phyloP scores from a whole-genome alignment of 768 basidiomycete species.

The Thelephora ganbajun region DNA sequence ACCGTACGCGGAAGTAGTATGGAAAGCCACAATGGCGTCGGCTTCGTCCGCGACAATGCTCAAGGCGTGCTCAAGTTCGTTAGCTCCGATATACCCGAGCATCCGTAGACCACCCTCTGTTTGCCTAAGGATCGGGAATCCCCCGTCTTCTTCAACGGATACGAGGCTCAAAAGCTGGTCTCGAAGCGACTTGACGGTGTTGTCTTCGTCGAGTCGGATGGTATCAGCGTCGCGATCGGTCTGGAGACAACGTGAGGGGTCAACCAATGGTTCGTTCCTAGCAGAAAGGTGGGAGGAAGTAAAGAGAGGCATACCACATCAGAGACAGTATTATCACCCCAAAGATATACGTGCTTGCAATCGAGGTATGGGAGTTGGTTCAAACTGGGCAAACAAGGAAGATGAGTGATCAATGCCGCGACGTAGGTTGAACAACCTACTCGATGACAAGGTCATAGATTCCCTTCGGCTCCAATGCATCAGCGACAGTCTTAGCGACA shows the following conservation, averaged over 20 bases:
- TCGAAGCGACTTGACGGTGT: slow-evolving; percentile 67
- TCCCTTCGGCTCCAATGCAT: slow-evolving; percentile 80
- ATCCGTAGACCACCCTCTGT: slow-evolving; percentile 43
- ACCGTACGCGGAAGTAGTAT: slow-evolving; percentile 25
- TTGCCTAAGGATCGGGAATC: slow-evolving; percentile 72
- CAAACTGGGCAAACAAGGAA: slow-evolving; percentile 26
- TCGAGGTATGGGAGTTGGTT: slow-evolving; percentile 88
- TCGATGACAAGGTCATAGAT: slow-evolving; percentile 97
- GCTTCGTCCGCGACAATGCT: slow-evolving; percentile 72
- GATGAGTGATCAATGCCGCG: not conserved
- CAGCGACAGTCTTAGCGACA: slow-evolving; percentile 83
- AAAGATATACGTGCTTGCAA: slow-evolving; percentile 78
- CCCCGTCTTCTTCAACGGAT: slow-evolving; percentile 58
- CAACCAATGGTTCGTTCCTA: not conserved
- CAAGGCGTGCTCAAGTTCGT: slow-evolving; percentile 88
- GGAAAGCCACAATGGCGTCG: slow-evolving; percentile 55
- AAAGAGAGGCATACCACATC: slow-evolving; percentile 52
- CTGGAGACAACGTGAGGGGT: slow-evolving; percentile 23
- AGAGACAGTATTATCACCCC: slow-evolving; percentile 61
- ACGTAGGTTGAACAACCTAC: slow-evolving; percentile 17
- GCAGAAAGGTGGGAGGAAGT: not conserved
- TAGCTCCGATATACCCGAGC: slow-evolving; percentile 83
- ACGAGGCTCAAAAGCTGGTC: slow-evolving; percentile 51
- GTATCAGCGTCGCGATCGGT: slow-evolving; percentile 50
- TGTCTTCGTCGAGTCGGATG: slow-evolving; percentile 56